phyloP scores from a whole-genome alignment of 352 stramenopile genomes.

The Globisporangium iwayamae region DNA sequence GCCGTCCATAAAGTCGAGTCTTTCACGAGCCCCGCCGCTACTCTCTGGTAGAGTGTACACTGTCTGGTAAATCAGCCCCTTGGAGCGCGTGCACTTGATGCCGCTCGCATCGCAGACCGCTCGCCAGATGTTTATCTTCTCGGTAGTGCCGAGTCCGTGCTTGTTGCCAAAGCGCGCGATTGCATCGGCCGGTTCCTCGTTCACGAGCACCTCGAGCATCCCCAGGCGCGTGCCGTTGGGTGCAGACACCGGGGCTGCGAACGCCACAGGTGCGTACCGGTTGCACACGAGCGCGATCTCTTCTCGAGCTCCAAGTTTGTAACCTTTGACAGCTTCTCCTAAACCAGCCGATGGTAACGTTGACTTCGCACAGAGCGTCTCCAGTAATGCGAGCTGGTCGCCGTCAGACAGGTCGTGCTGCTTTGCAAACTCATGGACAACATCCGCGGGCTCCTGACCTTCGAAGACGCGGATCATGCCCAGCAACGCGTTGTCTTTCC shows the following conservation, averaged over 20 bases:
- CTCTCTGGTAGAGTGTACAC: slow-evolving; percentile 55
- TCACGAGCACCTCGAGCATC: slow-evolving; percentile 49
- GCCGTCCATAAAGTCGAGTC: slow-evolving; percentile 66
- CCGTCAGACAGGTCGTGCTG: slow-evolving; percentile 35
- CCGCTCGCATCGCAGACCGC: slow-evolving; percentile 54
- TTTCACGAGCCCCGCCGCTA: slow-evolving; percentile 35
- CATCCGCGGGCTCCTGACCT: slow-evolving; percentile 68
- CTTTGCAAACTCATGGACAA: slow-evolving; percentile 64
- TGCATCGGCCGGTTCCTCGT: slow-evolving; percentile 71
- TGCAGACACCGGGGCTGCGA: slow-evolving; percentile 49
- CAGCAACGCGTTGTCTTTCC: slow-evolving; percentile 21
- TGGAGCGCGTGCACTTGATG: slow-evolving; percentile 46
- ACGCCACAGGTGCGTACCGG: slow-evolving; percentile 60
- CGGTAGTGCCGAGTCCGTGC: slow-evolving; percentile 44
- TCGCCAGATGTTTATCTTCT: slow-evolving; percentile 53
- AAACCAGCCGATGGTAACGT: neutral
- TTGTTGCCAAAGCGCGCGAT: slow-evolving; percentile 74
- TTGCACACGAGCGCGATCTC: slow-evolving; percentile 34
- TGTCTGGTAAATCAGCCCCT: slow-evolving; percentile 59
- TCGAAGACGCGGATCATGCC: slow-evolving; percentile 59
- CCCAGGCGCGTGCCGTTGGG: slow-evolving; percentile 63
- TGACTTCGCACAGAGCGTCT: slow-evolving; percentile 44
- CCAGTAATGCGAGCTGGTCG: slow-evolving; percentile 40
- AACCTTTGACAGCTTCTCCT: neutral
- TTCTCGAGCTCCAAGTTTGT: neutral